phyloP scores from a whole-genome alignment of 129 eudicot genomes.

The Dittrichia graveolens region DNA sequence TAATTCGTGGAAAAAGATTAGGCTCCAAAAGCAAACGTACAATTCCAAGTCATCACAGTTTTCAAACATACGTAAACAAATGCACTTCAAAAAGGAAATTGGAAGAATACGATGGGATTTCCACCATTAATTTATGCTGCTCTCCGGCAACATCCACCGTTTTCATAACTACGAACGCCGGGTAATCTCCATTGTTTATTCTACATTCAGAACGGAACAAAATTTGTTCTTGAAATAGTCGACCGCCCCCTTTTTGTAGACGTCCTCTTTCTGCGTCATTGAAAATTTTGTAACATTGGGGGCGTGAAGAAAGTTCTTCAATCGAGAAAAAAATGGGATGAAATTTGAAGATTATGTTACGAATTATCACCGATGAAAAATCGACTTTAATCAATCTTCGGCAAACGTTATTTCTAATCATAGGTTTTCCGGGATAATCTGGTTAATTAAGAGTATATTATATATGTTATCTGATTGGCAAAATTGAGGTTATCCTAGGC shows the following conservation, averaged over 20 bases:
- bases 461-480: conserved; percentile 1
- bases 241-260: too few species aligned
- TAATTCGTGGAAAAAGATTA: not conserved
- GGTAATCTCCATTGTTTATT: not conserved
- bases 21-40: conserved; percentile 18
- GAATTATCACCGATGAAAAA: too few species aligned
- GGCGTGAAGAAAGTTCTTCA: conserved; percentile 19
- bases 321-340: not conserved
- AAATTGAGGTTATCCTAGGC: conserved; percentile 4
- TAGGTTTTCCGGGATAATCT: conserved; percentile 21
- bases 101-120: conserved; percentile 28
- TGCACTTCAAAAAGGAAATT: conserved; percentile 1
- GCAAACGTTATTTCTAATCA: not conserved
- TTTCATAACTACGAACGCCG: conserved; percentile 16
- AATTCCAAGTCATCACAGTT: not conserved
- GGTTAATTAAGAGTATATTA: conserved; percentile 1
- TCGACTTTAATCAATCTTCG: conserved; percentile 2
- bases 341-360: too few species aligned
- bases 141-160: conserved; percentile 13
- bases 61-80: not conserved
- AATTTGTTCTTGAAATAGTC: conserved; percentile 12
- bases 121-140: not conserved
- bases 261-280: not conserved
- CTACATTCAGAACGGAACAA: not conserved
- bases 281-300: conserved; percentile 15